phyloP scores from a whole-genome alignment of 2,329 filamentous ascomycete species.

The Aspergillus arachidicola region DNA sequence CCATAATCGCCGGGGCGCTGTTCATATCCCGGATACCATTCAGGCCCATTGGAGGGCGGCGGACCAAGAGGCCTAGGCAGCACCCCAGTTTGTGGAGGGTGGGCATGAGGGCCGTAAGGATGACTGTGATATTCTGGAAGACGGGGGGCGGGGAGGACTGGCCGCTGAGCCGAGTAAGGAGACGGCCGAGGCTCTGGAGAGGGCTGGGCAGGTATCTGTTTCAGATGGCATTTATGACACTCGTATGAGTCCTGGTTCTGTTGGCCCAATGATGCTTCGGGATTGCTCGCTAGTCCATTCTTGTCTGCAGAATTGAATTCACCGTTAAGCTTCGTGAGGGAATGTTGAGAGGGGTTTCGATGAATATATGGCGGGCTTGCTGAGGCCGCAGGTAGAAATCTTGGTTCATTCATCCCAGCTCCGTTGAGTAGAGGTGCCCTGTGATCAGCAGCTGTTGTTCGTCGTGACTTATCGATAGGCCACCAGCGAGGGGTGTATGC shows the following conservation, averaged over 20 bases:
- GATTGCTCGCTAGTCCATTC: constrained; percentile 12
- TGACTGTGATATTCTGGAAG: constrained; percentile 34
- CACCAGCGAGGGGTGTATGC: constrained; percentile 61
- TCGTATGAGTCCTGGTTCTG: constrained; percentile 57
- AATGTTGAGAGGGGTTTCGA: constrained; percentile 29
- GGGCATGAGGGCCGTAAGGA: constrained; percentile 33
- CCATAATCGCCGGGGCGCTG: constrained; percentile 35
- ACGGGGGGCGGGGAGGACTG: constrained; percentile 37
- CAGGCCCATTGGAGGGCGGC: constrained; percentile 32
- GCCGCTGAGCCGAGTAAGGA: constrained; percentile 36
- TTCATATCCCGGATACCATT: constrained; percentile 41
- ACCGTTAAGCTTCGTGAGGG: constrained; percentile 32
- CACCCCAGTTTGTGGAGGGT: constrained; percentile 28
- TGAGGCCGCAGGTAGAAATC: constrained; percentile 18
- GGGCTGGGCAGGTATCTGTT: constrained; percentile 40
- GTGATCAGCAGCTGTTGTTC: constrained; percentile 54
- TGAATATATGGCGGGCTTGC: constrained; percentile 29
- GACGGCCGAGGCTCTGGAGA: constrained; percentile 39
- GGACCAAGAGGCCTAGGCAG: constrained; percentile 33
- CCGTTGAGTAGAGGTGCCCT: constrained; percentile 42
- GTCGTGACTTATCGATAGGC: constrained; percentile 56
- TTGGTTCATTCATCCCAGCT: constrained; percentile 24
- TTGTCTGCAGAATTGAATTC: constrained; percentile 26
- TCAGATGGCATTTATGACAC: constrained; percentile 72
- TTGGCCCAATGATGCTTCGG: constrained; percentile 9